These are phyloP conservation scores for Chionographis japonica DNA, from an alignment of 106 monocot genomes.

Conservation along the genomic window DNA sequence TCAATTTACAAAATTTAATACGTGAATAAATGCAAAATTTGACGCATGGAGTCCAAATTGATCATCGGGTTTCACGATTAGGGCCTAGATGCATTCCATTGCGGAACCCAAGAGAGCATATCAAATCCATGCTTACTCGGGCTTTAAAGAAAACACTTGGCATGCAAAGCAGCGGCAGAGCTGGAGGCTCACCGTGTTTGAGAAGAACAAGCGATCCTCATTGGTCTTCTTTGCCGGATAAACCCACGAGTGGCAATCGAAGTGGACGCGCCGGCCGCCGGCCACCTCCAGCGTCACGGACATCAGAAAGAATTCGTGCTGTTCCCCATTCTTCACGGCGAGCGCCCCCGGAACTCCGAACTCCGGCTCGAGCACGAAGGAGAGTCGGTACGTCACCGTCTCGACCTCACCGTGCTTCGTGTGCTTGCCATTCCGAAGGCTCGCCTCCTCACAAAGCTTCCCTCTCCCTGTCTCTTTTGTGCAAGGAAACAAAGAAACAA, in stretches of 20 bases:
- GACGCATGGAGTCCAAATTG: too few relatives aligned
- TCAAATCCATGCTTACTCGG: neutral
- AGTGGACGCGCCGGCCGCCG: constrained; percentile 36
- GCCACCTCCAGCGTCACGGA: constrained; percentile 38
- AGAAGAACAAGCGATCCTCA: constrained; percentile 72
- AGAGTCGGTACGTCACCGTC: constrained; percentile 32
- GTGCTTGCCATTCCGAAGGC: constrained; percentile 34
- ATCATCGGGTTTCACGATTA: too few relatives aligned
- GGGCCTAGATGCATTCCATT: too few relatives aligned
- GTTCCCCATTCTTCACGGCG: constrained; percentile 51
- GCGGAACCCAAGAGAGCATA: neutral
- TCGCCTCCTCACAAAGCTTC: constrained; percentile 32
- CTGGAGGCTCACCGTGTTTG: constrained; percentile 43
- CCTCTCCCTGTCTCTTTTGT: constrained; percentile 53
- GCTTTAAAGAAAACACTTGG: neutral
- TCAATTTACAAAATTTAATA: too few relatives aligned
- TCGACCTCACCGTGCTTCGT: constrained; percentile 36
- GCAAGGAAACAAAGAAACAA: neutral
- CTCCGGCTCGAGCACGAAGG: constrained; percentile 19
- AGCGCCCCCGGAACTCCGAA: constrained; percentile 78
- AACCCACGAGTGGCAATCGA: constrained; percentile 89
- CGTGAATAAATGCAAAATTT: too few relatives aligned
- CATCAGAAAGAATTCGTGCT: constrained; percentile 61
- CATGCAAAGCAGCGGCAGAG: neutral
- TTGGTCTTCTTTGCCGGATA: constrained; percentile 54